Evolutionary conservation across 768 basidiomycete species (phyloP).

Genomic region (Suillus placidus): DNA sequence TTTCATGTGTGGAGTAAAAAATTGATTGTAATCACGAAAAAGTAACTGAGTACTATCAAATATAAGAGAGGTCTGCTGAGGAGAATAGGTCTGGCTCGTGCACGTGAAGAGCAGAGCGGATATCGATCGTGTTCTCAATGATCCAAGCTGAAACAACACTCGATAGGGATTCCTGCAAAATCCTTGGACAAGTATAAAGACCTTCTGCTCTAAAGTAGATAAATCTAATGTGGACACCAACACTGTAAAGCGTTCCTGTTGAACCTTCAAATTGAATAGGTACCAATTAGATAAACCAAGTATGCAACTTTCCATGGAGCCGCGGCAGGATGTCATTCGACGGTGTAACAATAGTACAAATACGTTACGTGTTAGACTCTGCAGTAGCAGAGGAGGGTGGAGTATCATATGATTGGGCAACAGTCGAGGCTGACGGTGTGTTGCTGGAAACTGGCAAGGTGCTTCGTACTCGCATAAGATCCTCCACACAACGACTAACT

Average conservation of each 20-base stretch:
- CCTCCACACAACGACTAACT: constrained; percentile 75
- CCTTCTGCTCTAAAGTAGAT: constrained; percentile 65
- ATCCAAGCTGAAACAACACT: constrained; percentile 29
- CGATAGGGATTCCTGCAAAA: constrained; percentile 24
- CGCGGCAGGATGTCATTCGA: neutral
- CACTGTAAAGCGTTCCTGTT: constrained; percentile 52
- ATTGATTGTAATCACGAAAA: neutral
- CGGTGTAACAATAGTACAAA: neutral
- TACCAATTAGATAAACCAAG: constrained; percentile 1
- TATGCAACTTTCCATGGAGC: neutral
- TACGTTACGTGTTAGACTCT: neutral
- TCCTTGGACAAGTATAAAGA: constrained; percentile 57
- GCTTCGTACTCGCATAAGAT: constrained; percentile 76
- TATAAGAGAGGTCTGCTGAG: neutral
- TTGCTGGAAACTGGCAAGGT: constrained; percentile 52
- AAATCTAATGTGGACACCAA: constrained; percentile 58
- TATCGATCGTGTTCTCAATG: constrained; percentile 54
- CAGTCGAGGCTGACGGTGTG: constrained; percentile 6
- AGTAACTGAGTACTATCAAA: neutral
- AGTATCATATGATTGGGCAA: neutral
- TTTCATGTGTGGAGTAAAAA: neutral
- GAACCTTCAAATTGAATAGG: neutral
- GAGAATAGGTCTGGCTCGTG: neutral
- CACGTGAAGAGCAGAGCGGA: constrained; percentile 38
- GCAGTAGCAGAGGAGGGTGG: neutral